A percentile compares a stretch with the other conserved stretches of the same genome.
phyloP scores from a whole-genome alignment of 495 filamentous ascomycete species.

The Schizothecium vesticola region DNA sequence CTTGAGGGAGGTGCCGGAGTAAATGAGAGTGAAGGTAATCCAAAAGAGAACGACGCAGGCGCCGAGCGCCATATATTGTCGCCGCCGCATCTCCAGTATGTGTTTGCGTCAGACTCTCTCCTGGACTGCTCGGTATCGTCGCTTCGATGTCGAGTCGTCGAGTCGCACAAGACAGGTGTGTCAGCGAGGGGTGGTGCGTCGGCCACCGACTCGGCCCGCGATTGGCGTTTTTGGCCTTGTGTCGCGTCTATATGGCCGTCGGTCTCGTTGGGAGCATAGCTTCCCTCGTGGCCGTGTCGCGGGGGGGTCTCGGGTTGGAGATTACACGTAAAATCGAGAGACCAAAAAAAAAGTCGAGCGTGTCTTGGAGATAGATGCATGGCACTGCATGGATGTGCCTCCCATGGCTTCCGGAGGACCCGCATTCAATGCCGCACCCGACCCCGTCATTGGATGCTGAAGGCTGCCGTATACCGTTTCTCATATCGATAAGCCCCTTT shows the following conservation, averaged over 20 bases:
- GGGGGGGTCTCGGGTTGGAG: background rate
- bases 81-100: conserved; percentile 34
- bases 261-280: background rate
- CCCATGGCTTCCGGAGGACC: background rate
- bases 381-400: background rate
- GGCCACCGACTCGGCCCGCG: background rate
- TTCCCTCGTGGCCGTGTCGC: background rate
- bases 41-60: conserved; percentile 34
- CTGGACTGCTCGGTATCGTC: background rate
- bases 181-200: background rate
- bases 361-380: background rate
- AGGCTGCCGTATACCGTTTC: background rate
- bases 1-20: conserved; percentile 7
- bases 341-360: background rate
- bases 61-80: conserved; percentile 33
- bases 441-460: background rate
- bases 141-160: background rate
- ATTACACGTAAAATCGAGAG: background rate
- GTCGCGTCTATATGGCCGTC: background rate
- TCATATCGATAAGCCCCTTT: conserved; percentile 4
- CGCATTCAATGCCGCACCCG: background rate
- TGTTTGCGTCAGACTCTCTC: background rate
- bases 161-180: background rate
- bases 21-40: conserved; percentile 29
- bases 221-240: background rate